Percentiles rank a stretch among this genome's conserved stretches.
phyloP scores from a whole-genome alignment of 257 asterid species.

The Solanum verrucosum region DNA sequence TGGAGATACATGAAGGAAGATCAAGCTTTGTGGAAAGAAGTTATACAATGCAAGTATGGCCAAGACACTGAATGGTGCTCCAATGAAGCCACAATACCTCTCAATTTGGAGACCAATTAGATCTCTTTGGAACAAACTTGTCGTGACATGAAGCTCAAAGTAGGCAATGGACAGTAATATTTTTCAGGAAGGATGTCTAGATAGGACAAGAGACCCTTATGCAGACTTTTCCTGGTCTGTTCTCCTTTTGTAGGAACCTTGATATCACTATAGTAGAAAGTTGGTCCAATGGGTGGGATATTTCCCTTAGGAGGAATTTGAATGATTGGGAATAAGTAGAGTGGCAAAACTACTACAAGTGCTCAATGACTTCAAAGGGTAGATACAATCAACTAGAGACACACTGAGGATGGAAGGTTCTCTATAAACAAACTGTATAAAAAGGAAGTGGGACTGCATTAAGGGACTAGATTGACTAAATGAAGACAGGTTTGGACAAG shows the following conservation, averaged over 20 bases:
- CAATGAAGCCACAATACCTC: neutral
- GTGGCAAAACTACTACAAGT: neutral
- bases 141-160: neutral
- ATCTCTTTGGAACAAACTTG: neutral
- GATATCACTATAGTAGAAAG: neutral
- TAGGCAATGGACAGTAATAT: neutral
- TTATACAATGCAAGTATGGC: neutral
- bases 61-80: neutral
- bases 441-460: neutral
- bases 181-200: neutral
- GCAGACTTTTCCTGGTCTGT: neutral
- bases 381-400: neutral
- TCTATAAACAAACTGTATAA: neutral
- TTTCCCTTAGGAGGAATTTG: neutral
- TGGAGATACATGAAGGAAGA: neutral
- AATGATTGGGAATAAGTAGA: neutral
- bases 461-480: neutral
- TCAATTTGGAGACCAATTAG: neutral
- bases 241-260: neutral
- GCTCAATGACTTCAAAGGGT: neutral
- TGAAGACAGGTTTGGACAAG: neutral
- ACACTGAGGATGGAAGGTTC: neutral
- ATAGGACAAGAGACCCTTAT: neutral
- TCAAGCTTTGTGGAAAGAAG: neutral
- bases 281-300: neutral